Base-by-base conservation (phyloP, 768 basidiomycete species). In the Botryobasidium botryosum region DNA sequence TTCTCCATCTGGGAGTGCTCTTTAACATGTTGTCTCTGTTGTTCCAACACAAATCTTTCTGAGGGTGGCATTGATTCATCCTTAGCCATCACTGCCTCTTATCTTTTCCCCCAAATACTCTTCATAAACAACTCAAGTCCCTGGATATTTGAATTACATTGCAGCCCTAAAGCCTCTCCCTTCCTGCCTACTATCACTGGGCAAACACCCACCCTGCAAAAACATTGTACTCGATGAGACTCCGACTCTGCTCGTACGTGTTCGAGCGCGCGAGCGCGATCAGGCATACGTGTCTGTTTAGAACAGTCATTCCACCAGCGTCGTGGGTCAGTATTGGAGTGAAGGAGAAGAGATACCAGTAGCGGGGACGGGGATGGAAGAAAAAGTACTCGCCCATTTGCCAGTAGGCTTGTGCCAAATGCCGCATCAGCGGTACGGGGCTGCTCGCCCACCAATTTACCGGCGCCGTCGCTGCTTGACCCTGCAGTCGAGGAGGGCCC, bases 141-240 rank as follows among this genome's bases (percentile, higher is more conserved):
- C n/a, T n/a, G n/a, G n/a, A n/a, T n/a, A n/a, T n/a, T n/a, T n/a
- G n/a, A n/a, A n/a, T n/a, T n/a, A n/a, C n/a, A n/a, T n/a, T n/a
- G n/a, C n/a, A n/a, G n/a, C n/a, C n/a, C n/a, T n/a, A n/a, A n/a
- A n/a, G n/a, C n/a, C n/a, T n/a, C n/a, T n/a, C n/a, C n/a, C n/a
- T n/a, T n/a, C n/a, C n/a, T n/a, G n/a, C n/a, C n/a, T n/a, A n/a
- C n/a, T n/a, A n/a, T n/a, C n/a, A n/a, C n/a, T n/a, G n/a, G n/a
- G n/a, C n/a, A n/a, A n/a, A n/a, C n/a, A n/a, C n/a, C n/a, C n/a
- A n/a, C n/a, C n/a, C n/a, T n/a, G n/a, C n/a, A n/a, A n/a, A n/a
- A n/a, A 88, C 78, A 54, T 90, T 90, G 61, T 79, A 87, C 56
- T 90, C 86, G 25, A 90, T 65, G 38, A 87, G 63, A 18, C 81